Conservation (phyloP, 805 yeast genomes). For the Cyberlindnera mississippiensis region DNA sequence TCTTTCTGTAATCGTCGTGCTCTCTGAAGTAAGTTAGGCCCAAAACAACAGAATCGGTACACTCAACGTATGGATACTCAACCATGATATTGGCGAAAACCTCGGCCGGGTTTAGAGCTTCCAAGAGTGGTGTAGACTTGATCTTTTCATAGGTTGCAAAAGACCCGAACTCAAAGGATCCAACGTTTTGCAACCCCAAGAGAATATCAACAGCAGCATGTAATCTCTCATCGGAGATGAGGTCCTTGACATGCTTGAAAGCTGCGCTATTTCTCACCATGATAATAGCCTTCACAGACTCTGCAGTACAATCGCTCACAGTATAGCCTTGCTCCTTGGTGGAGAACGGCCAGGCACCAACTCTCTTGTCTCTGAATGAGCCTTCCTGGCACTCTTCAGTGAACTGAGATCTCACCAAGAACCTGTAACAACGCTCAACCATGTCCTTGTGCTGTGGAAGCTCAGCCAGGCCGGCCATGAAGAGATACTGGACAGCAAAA, state of each 20-base stretch:
- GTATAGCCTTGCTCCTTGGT: constrained; percentile 96
- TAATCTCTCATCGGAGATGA: constrained; percentile 51
- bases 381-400: constrained; percentile 73
- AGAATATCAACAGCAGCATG: constrained; percentile 73
- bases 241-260: constrained; percentile 44
- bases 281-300: constrained; percentile 85
- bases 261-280: constrained; percentile 75
- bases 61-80: constrained; percentile 96
- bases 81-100: constrained; percentile 98
- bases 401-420: constrained; percentile 80
- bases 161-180: constrained; percentile 79
- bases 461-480: constrained; percentile 75
- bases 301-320: constrained; percentile 96
- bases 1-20: constrained; percentile 58
- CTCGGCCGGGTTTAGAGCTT: constrained; percentile 88
- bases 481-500: constrained; percentile 79
- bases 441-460: constrained; percentile 59
- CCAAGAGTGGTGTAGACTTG: constrained; percentile 74
- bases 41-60: constrained; percentile 91
- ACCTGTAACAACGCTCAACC: constrained; percentile 63
- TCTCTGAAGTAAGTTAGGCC: constrained; percentile 79
- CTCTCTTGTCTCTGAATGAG: constrained; percentile 75
- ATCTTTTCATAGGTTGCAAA: constrained; percentile 89
- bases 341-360: constrained; percentile 95
- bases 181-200: constrained; percentile 72